phyloP scores from a whole-genome alignment of 2,329 filamentous ascomycete species.

The Dryadomyces quercivorus region DNA sequence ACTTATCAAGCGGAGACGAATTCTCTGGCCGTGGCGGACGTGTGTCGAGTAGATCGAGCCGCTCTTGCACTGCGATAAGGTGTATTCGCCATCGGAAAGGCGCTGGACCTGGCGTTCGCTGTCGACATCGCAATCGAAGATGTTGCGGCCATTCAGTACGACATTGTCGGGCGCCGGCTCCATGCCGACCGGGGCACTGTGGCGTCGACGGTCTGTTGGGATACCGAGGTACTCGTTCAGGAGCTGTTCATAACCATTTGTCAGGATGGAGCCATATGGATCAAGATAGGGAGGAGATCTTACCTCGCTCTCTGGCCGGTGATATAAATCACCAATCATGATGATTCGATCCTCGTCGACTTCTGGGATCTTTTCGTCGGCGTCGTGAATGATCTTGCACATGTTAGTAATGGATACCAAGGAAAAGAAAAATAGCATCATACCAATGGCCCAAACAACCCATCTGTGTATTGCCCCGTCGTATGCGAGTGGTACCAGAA shows the following conservation, averaged over 20 bases:
- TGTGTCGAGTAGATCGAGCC: constrained; percentile 1
- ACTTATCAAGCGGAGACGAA: constrained; percentile 53
- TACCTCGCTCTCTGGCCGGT: constrained; percentile 52
- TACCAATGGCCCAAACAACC: constrained; percentile 47
- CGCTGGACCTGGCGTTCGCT: neutral
- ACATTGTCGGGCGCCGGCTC: constrained; percentile 28
- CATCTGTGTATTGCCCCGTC: constrained; percentile 49
- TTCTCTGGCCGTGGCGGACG: neutral
- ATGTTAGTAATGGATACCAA: neutral
- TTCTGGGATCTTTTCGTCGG: constrained; percentile 33
- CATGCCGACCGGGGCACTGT: constrained; percentile 19
- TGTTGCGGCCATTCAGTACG: constrained; percentile 26
- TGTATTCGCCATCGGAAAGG: neutral
- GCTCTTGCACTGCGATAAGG: neutral
- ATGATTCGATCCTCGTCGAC: constrained; percentile 44
- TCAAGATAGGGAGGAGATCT: constrained; percentile 19
- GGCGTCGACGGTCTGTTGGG: neutral
- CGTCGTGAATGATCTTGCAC: constrained; percentile 44
- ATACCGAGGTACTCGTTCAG: neutral
- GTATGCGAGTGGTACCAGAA: constrained; percentile 48
- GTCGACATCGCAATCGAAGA: constrained; percentile 18
- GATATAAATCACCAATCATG: constrained; percentile 64
- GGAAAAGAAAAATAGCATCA: constrained; percentile 2
- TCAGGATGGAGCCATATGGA: constrained; percentile 17
- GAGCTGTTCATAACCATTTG: constrained; percentile 25